These are phyloP conservation scores for Yarrowia sp. DNA, from an alignment of 805 yeast genomes.

Conservation along the genomic window DNA sequence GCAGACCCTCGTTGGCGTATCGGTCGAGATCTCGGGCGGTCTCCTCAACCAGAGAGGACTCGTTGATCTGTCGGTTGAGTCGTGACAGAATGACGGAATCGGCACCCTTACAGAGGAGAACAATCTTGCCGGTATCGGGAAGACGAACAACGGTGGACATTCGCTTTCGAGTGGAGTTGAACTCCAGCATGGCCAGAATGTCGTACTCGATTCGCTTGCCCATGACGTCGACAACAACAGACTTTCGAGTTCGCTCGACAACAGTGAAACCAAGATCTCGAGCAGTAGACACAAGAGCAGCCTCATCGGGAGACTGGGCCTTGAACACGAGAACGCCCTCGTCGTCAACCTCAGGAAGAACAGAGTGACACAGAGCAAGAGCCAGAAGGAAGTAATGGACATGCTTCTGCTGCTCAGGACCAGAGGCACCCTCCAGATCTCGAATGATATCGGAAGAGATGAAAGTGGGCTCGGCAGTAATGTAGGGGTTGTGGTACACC, in stretches of 20 bases:
- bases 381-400: slow-evolving; percentile 71
- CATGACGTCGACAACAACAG: slow-evolving; percentile 56
- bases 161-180: slow-evolving; percentile 77
- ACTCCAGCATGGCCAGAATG: slow-evolving; percentile 67
- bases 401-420: slow-evolving; percentile 56
- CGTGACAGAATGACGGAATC: slow-evolving; percentile 73
- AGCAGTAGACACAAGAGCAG: slow-evolving; percentile 80
- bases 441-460: slow-evolving; percentile 65
- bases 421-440: slow-evolving; percentile 55
- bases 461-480: slow-evolving; percentile 59
- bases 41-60: slow-evolving; percentile 57
- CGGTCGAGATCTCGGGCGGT: slow-evolving; percentile 77
- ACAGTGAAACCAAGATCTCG: slow-evolving; percentile 76
- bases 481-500: slow-evolving; percentile 53
- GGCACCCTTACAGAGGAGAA: slow-evolving; percentile 75
- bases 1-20: slow-evolving; percentile 78
- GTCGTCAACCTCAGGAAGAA: slow-evolving; percentile 63
- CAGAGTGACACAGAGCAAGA: slow-evolving; percentile 79
- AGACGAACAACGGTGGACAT: slow-evolving; percentile 72
- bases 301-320: slow-evolving; percentile 88
- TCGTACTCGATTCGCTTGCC: slow-evolving; percentile 60
- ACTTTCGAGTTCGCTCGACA: slow-evolving; percentile 61
- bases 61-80: slow-evolving; percentile 53
- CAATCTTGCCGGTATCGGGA: slow-evolving; percentile 51
- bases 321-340: slow-evolving; percentile 58